Evolutionary conservation across 169 alveolate species (phyloP).

Genomic region (Fabrea salina): DNA sequence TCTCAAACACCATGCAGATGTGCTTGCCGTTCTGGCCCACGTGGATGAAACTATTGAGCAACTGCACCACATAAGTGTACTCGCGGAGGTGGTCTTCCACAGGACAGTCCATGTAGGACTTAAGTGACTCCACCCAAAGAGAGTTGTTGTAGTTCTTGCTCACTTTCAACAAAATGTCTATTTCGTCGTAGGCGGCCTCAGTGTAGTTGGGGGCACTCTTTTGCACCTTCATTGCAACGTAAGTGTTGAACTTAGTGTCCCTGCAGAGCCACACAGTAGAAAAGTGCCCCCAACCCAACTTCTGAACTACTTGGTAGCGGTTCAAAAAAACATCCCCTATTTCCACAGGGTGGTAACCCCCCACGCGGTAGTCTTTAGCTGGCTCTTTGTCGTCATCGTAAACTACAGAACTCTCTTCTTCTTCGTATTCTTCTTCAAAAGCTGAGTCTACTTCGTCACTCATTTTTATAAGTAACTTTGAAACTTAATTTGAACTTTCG

Average conservation of each 20-base stretch:
- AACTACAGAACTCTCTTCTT: not conserved
- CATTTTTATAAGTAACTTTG: too few relatives aligned
- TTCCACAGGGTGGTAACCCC: conserved; percentile 95
- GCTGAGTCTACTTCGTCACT: not conserved
- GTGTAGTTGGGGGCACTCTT: conserved; percentile 95
- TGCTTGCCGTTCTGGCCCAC: conserved; percentile 98
- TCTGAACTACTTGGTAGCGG: conserved; percentile 94
- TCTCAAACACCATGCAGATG: conserved; percentile 98
- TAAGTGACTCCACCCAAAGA: not conserved
- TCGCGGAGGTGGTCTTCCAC: conserved; percentile 33
- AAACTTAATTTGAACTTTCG: too few relatives aligned
- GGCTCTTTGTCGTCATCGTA: conserved; percentile 53
- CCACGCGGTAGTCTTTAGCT: conserved; percentile 59
- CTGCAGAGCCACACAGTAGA: conserved; percentile 97
- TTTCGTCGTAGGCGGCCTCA: conserved; percentile 98
- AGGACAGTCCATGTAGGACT: not conserved
- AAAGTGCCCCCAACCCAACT: conserved; percentile 99
- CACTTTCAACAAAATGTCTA: conserved; percentile 86
- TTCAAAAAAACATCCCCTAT: conserved; percentile 91
- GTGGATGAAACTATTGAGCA: conserved; percentile 91
- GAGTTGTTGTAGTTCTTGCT: conserved; percentile 59
- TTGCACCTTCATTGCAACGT: conserved; percentile 97
- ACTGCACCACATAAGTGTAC: conserved; percentile 57
- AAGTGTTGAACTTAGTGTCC: conserved; percentile 79
- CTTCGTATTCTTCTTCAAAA: not conserved